A percentile compares a stretch with the other conserved stretches of the same genome.
Evolutionary conservation across 345 rosid species (phyloP).

Genomic region (Bretschneidera sinensis): DNA sequence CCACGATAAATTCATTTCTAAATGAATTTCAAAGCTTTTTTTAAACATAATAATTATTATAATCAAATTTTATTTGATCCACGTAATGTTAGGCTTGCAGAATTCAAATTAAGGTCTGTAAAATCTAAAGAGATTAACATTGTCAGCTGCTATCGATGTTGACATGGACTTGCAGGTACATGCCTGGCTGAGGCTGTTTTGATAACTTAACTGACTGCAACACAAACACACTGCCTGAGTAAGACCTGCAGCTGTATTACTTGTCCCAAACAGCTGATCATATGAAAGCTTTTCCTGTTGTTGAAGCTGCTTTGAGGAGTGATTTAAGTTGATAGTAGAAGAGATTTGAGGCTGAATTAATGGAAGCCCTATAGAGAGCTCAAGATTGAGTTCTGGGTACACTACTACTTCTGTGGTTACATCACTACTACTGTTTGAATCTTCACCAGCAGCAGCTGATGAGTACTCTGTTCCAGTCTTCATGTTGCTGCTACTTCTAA

Average conservation of each 20-base stretch:
- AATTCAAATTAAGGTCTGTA: background rate
- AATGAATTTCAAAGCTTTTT: no score
- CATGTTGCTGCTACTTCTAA: background rate
- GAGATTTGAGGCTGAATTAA: background rate
- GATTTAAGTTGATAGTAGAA: background rate
- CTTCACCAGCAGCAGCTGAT: slow-evolving; percentile 7
- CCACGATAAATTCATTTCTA: no score
- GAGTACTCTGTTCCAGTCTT: slow-evolving; percentile 17
- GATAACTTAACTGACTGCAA: background rate
- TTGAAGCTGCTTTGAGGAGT: background rate
- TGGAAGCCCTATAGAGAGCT: slow-evolving; percentile 19
- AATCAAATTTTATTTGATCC: no score
- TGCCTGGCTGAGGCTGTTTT: background rate
- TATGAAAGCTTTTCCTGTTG: background rate
- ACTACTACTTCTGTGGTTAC: slow-evolving; percentile 13
- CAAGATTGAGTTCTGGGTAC: slow-evolving; percentile 8
- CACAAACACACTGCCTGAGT: background rate
- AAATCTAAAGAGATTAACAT: no score
- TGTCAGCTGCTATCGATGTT: background rate
- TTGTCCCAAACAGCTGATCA: background rate
- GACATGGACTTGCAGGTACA: slow-evolving; percentile 5
- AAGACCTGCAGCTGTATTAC: background rate
- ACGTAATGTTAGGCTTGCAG: no score
- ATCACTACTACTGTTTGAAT: slow-evolving; percentile 20
- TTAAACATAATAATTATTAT: no score